Base-by-base conservation (phyloP, 768 basidiomycete genomes). In the Agrocybe pediades region DNA sequence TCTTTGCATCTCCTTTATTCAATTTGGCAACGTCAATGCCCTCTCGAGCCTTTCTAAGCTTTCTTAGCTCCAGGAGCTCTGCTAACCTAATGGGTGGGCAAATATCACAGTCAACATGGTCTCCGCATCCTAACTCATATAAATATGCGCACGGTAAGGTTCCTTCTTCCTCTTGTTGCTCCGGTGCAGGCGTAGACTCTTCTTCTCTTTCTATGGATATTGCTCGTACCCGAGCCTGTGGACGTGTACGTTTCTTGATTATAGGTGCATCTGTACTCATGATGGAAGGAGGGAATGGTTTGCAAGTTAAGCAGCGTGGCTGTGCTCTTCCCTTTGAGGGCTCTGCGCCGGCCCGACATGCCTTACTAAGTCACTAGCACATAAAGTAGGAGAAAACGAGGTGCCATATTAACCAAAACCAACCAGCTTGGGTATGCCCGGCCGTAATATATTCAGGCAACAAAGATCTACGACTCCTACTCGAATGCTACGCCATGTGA, bases 21-120 rank as follows among this genome's bases (percentile, higher is more conserved):
- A 99, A 74, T 65, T 88, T 95, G 44, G 84, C 76, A 1, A 84
- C 81, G 60, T 97, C 94, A 46, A 98, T 97, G 1, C 95, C 96
- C 64, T 86, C 82, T 51, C 90, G 75, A 25, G 81, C 66, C 63
- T 82, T 85, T 47, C 85, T 80, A 23, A 95, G 72, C 65, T 87
- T 93, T 41, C 93, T 81, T 23, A 97, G 72, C 58, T 94, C 89
- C 39, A 96, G 82, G 16, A 98, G 79, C 49, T 96, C 93, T 58
- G 89, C 82, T 23, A 96, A 71, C 49, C 91, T 92, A 53, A 17
- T 20, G 21, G n/a, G 23, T 19, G 33, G 25, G n/a, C 9, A 13
- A 45, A 13, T 21, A n/a, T 16, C 51, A 19, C 48, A 47, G 29
- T 53, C n/a, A 41, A 36, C 16, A 15, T 33, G 24, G 24, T 11